Evolutionary conservation across 2,329 filamentous ascomycete genomes (phyloP).

Genomic region (Fusarium xyrophilum): DNA sequence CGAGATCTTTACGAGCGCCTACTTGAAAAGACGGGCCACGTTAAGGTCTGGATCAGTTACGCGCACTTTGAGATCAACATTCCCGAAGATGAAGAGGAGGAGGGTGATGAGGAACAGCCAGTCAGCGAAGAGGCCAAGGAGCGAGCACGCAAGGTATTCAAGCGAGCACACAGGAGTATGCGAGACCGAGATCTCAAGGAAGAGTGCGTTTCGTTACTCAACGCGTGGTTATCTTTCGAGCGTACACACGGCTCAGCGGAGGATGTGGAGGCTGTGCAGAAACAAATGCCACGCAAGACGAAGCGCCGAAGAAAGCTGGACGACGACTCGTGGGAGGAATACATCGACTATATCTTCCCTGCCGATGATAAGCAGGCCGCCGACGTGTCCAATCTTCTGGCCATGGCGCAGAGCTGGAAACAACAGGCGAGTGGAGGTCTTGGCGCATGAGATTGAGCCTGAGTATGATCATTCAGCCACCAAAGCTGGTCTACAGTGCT

Average conservation of each 20-base stretch:
- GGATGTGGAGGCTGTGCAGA: conserved; percentile 83
- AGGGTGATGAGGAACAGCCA: conserved; percentile 67
- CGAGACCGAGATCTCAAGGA: conserved; percentile 91
- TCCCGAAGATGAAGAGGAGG: conserved; percentile 71
- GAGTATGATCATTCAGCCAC: background rate
- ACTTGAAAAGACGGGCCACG: conserved; percentile 93
- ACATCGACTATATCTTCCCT: conserved; percentile 96
- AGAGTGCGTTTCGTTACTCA: conserved; percentile 89
- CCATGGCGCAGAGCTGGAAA: conserved; percentile 90
- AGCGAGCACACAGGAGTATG: conserved; percentile 84
- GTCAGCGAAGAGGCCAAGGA: conserved; percentile 84
- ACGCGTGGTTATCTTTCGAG: conserved; percentile 93
- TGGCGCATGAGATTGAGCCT: conserved; percentile 32
- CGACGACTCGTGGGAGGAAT: conserved; percentile 92
- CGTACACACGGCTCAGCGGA: conserved; percentile 77
- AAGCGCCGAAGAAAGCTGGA: conserved; percentile 93
- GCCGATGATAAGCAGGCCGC: conserved; percentile 88
- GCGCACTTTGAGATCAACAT: conserved; percentile 98
- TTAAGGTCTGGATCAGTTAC: conserved; percentile 99
- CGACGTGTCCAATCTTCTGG: conserved; percentile 82
- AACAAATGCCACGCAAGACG: conserved; percentile 90
- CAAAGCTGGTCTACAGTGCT: background rate
- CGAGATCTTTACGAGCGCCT: conserved; percentile 87
- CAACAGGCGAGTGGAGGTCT: conserved; percentile 60
- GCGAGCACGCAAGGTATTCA: conserved; percentile 83